A percentile compares a stretch with the other conserved stretches of the same genome.
Evolutionary conservation across 805 yeast species (phyloP).

Genomic region (Peterozyma xylosa): DNA sequence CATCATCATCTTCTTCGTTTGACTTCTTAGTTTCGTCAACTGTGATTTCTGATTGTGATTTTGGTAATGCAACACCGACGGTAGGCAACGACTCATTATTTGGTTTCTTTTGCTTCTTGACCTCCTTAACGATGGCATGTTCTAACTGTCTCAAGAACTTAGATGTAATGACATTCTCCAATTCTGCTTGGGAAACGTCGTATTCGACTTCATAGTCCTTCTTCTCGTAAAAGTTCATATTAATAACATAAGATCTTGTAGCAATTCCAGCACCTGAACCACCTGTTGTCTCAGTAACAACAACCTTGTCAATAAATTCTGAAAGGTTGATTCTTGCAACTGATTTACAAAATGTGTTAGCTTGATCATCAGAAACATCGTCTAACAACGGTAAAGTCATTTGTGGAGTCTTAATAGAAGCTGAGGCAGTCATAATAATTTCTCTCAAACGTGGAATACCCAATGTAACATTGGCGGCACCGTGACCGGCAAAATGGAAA

Average conservation of each 20-base stretch:
- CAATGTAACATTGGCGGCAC: conserved; percentile 98
- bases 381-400: conserved; percentile 84
- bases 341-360: conserved; percentile 89
- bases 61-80: conserved; percentile 67
- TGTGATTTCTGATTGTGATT: conserved; percentile 37
- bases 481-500: conserved; percentile 99
- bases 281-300: conserved; percentile 85
- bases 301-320: conserved; percentile 79
- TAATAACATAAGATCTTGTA: conserved; percentile 67
- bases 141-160: conserved; percentile 70
- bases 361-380: conserved; percentile 78
- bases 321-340: conserved; percentile 79
- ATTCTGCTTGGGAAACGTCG: conserved; percentile 74
- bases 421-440: conserved; percentile 98
- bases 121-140: conserved; percentile 65
- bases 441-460: conserved; percentile 99
- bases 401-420: conserved; percentile 95
- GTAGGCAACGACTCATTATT: conserved; percentile 44
- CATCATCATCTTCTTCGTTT: conserved; percentile 45
- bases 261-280: conserved; percentile 32
- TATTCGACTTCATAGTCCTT: conserved; percentile 81
- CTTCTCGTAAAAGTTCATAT: conserved; percentile 66
- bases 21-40: conserved; percentile 18
- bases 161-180: conserved; percentile 60
- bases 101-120: conserved; percentile 67